Base-by-base conservation (phyloP, 164 flowering plant genomes). In the Umbilicus rupestris region DNA sequence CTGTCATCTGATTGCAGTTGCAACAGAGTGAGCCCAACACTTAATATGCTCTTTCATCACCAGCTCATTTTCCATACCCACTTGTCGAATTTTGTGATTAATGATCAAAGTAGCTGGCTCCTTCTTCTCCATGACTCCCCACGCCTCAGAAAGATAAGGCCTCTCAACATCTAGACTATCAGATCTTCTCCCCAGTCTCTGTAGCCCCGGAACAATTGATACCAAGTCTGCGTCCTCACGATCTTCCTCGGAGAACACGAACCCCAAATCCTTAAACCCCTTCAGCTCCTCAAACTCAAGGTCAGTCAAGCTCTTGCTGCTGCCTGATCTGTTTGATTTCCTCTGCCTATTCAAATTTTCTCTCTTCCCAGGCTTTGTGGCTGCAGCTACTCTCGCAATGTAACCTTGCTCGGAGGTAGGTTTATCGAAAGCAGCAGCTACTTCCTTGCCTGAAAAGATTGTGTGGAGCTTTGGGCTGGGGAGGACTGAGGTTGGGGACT, bases 201-300 rank as follows among this genome's bases (percentile, higher is more conserved):
- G 60, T 16, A 55, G 60, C 33, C 19, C 60, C 28, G 60, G 60
- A 55, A 55, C 60, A 26, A 55, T 55, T 3, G 60, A 55, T 5
- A 55, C 33, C 33, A 55, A 55, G 35, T 55, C 60, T 26, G 33
- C 60, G 7, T 55, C 60, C 6, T 28, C 33, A 3, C 19, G 16
- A 55, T 55, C 33, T 55, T 55, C 33, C 60, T 55, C 33, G 5
- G 33, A 55, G 33, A 55, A 55, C 33, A 55, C 60, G 19, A 55
- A 55, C 16, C 60, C 60, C 60, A 55, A 55, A 28, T 55, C 60
- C 7, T 55, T 2, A 28, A 55, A 28, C 14, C 60, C 60, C 60
- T 55, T 55, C 17, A 55, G 60, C 33, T 55, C 60, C 60, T 55
- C 60, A 55, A 55, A 55, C 60, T 55, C 35, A 14, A 55, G 60